A percentile compares a stretch with the other conserved stretches of the same genome.
Conservation (phyloP, 176 grass and related monocot species). For the Carex scoparia region DNA sequence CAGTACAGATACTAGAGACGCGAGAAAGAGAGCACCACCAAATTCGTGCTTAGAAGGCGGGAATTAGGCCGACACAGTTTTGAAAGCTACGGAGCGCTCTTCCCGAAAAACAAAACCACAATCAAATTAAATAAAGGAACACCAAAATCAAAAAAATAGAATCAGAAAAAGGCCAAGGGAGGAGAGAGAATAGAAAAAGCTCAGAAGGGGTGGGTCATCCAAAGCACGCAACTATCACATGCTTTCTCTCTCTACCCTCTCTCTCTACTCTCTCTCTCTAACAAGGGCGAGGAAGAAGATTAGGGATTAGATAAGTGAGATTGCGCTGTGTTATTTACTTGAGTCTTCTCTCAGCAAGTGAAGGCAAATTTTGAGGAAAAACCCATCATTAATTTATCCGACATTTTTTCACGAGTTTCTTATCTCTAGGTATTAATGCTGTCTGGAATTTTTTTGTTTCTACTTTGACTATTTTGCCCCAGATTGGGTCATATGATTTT, state of each 20-base stretch:
- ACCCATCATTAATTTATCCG: constrained; percentile 33
- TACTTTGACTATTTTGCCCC: background rate
- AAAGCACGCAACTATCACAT: constrained; percentile 32
- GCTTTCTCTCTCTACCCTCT: constrained; percentile 10
- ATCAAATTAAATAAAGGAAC: background rate
- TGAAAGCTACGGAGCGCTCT: background rate
- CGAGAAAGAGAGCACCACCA: background rate
- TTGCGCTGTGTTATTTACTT: background rate
- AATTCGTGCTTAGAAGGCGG: constrained; percentile 20
- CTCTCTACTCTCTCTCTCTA: background rate
- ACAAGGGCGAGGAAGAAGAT: constrained; percentile 1
- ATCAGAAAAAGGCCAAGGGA: background rate
- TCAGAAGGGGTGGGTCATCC: constrained; percentile 20
- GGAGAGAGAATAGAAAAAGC: constrained; percentile 22
- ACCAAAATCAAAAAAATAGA: constrained; percentile 30
- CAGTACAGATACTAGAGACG: background rate
- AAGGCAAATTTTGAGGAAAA: background rate
- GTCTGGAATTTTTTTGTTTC: constrained; percentile 20
- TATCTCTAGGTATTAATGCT: constrained; percentile 49
- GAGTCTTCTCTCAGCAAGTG: background rate
- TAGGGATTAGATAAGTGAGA: background rate
- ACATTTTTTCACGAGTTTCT: constrained; percentile 38
- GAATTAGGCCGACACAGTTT: constrained; percentile 13
- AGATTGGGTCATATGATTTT: constrained; percentile 15
- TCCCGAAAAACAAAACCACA: background rate